Conservation (phyloP, 305 asterid genomes). For the Fraxinus sp. region DNA sequence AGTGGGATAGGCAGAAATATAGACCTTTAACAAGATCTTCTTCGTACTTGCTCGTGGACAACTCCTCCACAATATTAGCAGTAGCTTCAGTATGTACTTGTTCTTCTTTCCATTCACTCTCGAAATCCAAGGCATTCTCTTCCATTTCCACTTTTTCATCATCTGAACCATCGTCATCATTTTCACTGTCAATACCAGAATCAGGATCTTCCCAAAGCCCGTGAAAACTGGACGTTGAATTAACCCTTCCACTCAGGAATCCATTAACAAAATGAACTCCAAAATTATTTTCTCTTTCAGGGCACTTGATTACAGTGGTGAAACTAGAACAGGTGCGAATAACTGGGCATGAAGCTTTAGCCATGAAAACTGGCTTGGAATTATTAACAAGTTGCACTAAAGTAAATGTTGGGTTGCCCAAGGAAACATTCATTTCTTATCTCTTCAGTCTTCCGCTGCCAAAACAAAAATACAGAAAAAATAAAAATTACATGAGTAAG, state of each 20-base stretch:
- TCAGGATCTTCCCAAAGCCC: slow-evolving; percentile 75
- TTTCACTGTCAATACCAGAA: slow-evolving; percentile 65
- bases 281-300: slow-evolving; percentile 16
- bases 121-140: slow-evolving; percentile 62
- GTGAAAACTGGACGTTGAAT: slow-evolving; percentile 20
- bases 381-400: slow-evolving; percentile 26
- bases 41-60: slow-evolving; percentile 41
- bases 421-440: slow-evolving; percentile 35
- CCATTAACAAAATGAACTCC: slow-evolving; percentile 21
- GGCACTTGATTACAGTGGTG: slow-evolving; percentile 21
- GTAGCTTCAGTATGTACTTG: slow-evolving; percentile 26
- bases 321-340: slow-evolving; percentile 15
- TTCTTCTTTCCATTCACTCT: slow-evolving; percentile 67
- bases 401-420: slow-evolving; percentile 22
- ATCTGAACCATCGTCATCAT: slow-evolving; percentile 46
- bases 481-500: background rate
- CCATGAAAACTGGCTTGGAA: background rate
- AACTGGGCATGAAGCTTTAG: slow-evolving; percentile 25
- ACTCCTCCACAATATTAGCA: slow-evolving; percentile 25
- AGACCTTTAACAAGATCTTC: slow-evolving; percentile 62
- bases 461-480: background rate
- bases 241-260: slow-evolving; percentile 19
- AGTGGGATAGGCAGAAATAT: background rate
- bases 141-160: slow-evolving; percentile 37
- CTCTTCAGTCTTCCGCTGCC: slow-evolving; percentile 19